Percentiles rank a stretch among this genome's conserved stretches.
Evolutionary conservation across 2,329 filamentous ascomycete species (phyloP).

Genomic region (Alternaria metachromatica): DNA sequence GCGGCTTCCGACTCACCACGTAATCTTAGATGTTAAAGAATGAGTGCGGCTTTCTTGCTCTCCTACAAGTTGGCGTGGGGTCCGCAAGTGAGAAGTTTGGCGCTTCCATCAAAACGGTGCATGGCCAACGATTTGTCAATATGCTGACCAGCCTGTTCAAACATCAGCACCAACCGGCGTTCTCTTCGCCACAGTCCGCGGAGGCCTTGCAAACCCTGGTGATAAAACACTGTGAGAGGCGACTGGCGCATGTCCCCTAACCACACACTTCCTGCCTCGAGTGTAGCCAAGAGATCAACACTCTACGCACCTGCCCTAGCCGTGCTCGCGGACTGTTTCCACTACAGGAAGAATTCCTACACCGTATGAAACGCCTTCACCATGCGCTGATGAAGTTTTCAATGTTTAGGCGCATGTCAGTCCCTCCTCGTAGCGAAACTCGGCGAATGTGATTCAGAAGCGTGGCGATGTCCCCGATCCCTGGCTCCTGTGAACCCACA

Average conservation of each 20-base stretch:
- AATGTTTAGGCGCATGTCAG: neutral
- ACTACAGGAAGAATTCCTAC: neutral
- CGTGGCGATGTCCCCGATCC: neutral
- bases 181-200: neutral
- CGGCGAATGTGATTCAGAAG: neutral
- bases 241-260: neutral
- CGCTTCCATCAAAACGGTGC: neutral
- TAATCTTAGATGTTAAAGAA: neutral
- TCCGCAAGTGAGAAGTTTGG: neutral
- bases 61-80: neutral
- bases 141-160: neutral
- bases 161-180: neutral
- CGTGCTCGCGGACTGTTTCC: neutral
- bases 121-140: neutral
- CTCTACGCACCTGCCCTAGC: neutral
- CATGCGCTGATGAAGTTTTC: neutral
- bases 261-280: neutral
- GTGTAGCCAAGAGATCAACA: neutral
- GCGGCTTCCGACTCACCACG: neutral
- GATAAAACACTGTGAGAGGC: neutral
- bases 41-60: neutral
- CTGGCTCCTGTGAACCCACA: conserved; percentile 5
- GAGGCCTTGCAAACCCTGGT: neutral
- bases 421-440: neutral
- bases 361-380: neutral